Evolutionary conservation across 257 asterid species (phyloP).

Genomic region (Solanum paucissectum): DNA sequence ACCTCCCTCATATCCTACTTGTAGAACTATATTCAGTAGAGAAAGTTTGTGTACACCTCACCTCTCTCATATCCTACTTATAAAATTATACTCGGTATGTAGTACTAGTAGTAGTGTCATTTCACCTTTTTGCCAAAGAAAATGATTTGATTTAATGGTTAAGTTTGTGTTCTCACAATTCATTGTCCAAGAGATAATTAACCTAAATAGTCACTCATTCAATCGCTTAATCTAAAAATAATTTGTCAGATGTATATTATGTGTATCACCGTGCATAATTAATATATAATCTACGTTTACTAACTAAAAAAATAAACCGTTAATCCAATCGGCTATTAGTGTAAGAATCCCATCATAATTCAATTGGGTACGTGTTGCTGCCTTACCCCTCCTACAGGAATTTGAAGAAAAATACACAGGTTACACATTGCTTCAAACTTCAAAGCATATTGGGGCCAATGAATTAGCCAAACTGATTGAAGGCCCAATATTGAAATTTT

Average conservation of each 20-base stretch:
- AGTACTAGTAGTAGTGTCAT: not conserved
- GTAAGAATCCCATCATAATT: not conserved
- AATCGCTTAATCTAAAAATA: not conserved
- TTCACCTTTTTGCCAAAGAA: not conserved
- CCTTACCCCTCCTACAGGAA: not conserved
- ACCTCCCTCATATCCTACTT: too few species aligned
- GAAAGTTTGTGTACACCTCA: too few species aligned
- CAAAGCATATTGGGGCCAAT: not conserved
- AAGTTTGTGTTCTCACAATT: not conserved
- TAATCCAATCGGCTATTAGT: not conserved
- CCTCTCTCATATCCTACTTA: too few species aligned
- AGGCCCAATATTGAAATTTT: not conserved
- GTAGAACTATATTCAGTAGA: too few species aligned
- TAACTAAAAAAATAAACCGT: not conserved
- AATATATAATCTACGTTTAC: not conserved
- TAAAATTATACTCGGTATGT: too few species aligned
- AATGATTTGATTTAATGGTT: not conserved
- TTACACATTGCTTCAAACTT: not conserved
- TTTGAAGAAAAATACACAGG: not conserved
- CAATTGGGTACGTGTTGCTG: not conserved
- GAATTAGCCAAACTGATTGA: not conserved
- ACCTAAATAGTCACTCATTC: not conserved
- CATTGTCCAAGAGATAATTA: not conserved
- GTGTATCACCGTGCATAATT: not conserved
- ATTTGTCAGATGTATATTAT: too few species aligned